Evolutionary conservation across 2,329 filamentous ascomycete species (phyloP).

Genomic region (Huntiella savannae): DNA sequence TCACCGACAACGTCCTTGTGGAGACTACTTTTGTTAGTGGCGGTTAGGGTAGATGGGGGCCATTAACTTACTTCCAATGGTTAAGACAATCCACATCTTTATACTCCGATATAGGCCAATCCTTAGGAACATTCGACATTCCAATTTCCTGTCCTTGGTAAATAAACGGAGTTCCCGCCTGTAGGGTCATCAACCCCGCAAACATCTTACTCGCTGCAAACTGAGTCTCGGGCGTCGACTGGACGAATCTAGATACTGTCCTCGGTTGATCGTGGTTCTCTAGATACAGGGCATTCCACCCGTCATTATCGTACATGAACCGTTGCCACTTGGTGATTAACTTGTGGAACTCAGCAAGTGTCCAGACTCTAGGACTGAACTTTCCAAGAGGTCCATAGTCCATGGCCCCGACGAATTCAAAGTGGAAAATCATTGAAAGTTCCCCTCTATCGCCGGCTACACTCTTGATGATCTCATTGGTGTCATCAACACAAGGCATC

Average conservation of each 20-base stretch:
- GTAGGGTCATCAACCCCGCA: conserved; percentile 34
- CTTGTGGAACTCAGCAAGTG: conserved; percentile 30
- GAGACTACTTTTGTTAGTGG: conserved; percentile 15
- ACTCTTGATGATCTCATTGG: conserved; percentile 24
- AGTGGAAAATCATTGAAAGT: conserved; percentile 56
- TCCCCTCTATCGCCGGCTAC: conserved; percentile 39
- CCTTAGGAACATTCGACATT: conserved; percentile 42
- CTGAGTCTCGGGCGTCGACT: conserved; percentile 30
- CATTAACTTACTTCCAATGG: conserved; percentile 24
- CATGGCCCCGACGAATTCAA: conserved; percentile 36
- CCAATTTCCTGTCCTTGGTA: conserved; percentile 54
- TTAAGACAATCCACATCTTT: conserved; percentile 45
- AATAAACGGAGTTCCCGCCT: conserved; percentile 45
- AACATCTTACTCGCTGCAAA: conserved; percentile 38
- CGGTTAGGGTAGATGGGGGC: not conserved
- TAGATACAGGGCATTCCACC: conserved; percentile 46
- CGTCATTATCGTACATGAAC: conserved; percentile 38
- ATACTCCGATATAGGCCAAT: conserved; percentile 46
- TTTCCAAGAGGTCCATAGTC: conserved; percentile 28
- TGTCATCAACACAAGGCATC: conserved; percentile 27
- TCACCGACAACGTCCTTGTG: conserved; percentile 21
- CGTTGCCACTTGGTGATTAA: conserved; percentile 38
- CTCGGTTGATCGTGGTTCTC: conserved; percentile 50
- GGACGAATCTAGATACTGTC: conserved; percentile 35
- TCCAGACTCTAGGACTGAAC: conserved; percentile 25